Base-by-base conservation (phyloP, 805 yeast species). In the Priceomyces medius region DNA sequence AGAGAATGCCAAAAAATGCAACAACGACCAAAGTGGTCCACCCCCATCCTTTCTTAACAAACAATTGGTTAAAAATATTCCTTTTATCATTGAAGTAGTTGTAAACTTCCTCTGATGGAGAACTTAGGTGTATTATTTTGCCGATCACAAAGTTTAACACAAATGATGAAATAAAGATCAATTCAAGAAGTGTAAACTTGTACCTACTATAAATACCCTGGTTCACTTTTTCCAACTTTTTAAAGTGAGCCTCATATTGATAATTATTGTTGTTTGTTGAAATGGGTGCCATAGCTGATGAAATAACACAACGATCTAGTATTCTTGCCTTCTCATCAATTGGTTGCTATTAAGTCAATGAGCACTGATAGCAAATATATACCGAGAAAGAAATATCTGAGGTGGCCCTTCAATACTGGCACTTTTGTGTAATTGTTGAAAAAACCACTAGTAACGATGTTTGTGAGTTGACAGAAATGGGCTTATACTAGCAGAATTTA, bases 1-100 rank as follows among this genome's bases (percentile, higher is more conserved):
- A 27, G 28, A 55, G 38, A 7, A 54, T 27, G 1, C 40, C 50
- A 42, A 61, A 68, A 44, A 66, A 70, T 7, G 51, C 36, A 1
- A 49, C 46, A 10, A 66, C 44, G 12, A 46, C 58, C 2, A 60
- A 16, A 3, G 74, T 53, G 7, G 96, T 89, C 98, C 97, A 93
- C 12, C 79, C 72, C 98, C 98, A 93, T 2, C 97, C 98, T 19
- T 73, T 74, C 54, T 91, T 93, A 28, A 91, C 97, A 58, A 93
- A 87, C 5, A 75, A 35, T 16, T 73, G 74, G 61, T 91, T 91
- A 45, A 90, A 56, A 13, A 88, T 23, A 56, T 88, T 88, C 38
- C 76, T 73, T 63, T 87, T 88, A 42, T 80, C 69, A 38, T 77
- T 75, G 59, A 71, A 76, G 61, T 74, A 76, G 49, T 73, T 69